Evolutionary conservation across 352 stramenopile species (phyloP).

Genomic region (Globisporangium sylvaticum): DNA sequence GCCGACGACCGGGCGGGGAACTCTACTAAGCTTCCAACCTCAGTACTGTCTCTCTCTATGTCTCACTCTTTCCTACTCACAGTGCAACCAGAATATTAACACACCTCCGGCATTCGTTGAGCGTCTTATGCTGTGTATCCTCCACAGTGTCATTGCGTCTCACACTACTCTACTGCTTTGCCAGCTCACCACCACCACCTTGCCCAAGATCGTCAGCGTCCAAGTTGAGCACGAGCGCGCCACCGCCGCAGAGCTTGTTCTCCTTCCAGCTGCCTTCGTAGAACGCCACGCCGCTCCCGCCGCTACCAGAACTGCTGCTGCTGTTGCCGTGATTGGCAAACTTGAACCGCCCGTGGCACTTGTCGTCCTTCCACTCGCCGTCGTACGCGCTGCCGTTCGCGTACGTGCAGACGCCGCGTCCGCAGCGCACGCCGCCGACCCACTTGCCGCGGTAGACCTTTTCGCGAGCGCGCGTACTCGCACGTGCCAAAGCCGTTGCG

Average conservation of each 20-base stretch:
- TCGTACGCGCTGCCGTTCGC: slow-evolving; percentile 72
- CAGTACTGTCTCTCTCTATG: background rate
- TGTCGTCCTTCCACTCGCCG: slow-evolving; percentile 77
- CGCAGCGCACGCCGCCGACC: slow-evolving; percentile 72
- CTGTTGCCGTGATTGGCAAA: slow-evolving; percentile 24
- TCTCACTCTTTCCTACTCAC: background rate
- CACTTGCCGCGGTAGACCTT: slow-evolving; percentile 83
- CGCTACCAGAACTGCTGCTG: background rate
- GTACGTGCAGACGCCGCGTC: slow-evolving; percentile 51
- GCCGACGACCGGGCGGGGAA: slow-evolving; percentile 43
- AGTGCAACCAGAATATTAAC: background rate
- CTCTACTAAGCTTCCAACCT: slow-evolving; percentile 23
- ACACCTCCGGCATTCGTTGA: background rate
- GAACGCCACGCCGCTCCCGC: slow-evolving; percentile 59
- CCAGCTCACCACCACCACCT: background rate
- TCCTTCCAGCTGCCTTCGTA: slow-evolving; percentile 82
- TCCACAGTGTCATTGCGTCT: background rate
- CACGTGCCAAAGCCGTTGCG: slow-evolving; percentile 82
- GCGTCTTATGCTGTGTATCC: background rate
- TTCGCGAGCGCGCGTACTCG: slow-evolving; percentile 45
- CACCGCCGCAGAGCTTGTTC: slow-evolving; percentile 70
- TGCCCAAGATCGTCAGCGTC: slow-evolving; percentile 7
- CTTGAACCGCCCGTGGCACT: slow-evolving; percentile 66
- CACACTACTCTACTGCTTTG: background rate
- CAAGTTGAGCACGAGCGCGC: slow-evolving; percentile 53